These are phyloP conservation scores for Cytospora paraplurivora DNA, from an alignment of 2,329 filamentous ascomycete species.

Conservation along the genomic window DNA sequence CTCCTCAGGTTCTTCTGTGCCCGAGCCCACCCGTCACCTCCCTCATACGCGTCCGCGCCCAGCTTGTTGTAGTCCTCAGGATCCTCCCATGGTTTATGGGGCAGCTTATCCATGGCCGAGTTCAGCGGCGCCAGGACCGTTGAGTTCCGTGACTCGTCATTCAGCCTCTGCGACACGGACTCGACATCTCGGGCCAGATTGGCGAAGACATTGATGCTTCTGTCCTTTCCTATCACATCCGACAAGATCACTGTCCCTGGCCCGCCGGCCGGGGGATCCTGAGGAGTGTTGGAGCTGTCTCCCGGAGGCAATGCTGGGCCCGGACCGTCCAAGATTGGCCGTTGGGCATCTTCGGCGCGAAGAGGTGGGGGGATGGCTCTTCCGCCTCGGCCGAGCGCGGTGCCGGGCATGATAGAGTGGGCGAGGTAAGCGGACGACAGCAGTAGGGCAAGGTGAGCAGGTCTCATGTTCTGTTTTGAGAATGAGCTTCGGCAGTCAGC, in stretches of 20 bases:
- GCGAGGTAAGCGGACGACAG: conserved; percentile 13
- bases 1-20: conserved; percentile 74
- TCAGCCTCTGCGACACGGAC: conserved; percentile 67
- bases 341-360: conserved; percentile 33
- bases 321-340: conserved; percentile 39
- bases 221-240: conserved; percentile 80
- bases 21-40: conserved; percentile 71
- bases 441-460: conserved; percentile 3
- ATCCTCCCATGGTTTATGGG: conserved; percentile 85
- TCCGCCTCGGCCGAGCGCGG: conserved; percentile 14
- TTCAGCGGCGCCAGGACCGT: conserved; percentile 90
- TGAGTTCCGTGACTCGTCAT: conserved; percentile 67
- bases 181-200: conserved; percentile 76
- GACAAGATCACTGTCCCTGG: conserved; percentile 67
- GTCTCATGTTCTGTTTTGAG: conserved; percentile 7
- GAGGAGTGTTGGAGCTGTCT: conserved; percentile 27
- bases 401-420: conserved; percentile 16
- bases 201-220: conserved; percentile 82
- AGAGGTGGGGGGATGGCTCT: conserved; percentile 31
- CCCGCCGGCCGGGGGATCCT: conserved; percentile 36
- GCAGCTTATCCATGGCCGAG: conserved; percentile 73
- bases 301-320: conserved; percentile 34
- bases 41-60: conserved; percentile 74
- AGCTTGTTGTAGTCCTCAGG: conserved; percentile 69
- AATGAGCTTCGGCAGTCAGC: not conserved